Percentiles rank a stretch among this genome's conserved stretches.
phyloP scores from a whole-genome alignment of 208 protist genomes.

The Trypanosoma mega region DNA sequence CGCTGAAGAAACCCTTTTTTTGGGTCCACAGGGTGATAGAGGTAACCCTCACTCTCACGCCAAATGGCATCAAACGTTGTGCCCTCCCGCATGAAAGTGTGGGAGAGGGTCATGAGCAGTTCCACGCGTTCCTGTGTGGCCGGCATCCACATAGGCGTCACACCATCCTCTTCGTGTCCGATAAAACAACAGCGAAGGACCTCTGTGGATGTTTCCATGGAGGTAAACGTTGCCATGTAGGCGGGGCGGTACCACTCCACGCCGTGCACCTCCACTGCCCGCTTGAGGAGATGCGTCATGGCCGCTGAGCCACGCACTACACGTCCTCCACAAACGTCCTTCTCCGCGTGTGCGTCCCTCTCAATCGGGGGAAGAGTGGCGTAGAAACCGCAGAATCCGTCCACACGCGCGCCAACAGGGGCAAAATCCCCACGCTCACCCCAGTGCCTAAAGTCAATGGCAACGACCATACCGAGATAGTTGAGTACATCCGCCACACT shows the following conservation, averaged over 20 bases:
- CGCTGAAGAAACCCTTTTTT: slow-evolving; percentile 45
- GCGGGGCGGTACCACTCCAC: slow-evolving; percentile 62
- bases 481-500: slow-evolving; percentile 44
- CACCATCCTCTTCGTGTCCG: slow-evolving; percentile 43
- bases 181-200: slow-evolving; percentile 57
- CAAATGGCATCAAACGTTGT: slow-evolving; percentile 63
- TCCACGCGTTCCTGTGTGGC: slow-evolving; percentile 51
- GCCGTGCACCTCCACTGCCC: slow-evolving; percentile 53
- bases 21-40: slow-evolving; percentile 35
- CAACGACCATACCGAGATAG: slow-evolving; percentile 78
- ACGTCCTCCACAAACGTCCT: background rate
- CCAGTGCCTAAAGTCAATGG: slow-evolving; percentile 89
- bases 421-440: slow-evolving; percentile 28
- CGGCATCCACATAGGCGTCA: slow-evolving; percentile 76
- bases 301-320: slow-evolving; percentile 74
- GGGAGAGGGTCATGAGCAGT: slow-evolving; percentile 54
- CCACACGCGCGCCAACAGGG: slow-evolving; percentile 40
- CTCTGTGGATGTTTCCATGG: slow-evolving; percentile 31
- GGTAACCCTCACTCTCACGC: slow-evolving; percentile 32
- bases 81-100: slow-evolving; percentile 16
- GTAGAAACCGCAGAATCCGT: slow-evolving; percentile 59
- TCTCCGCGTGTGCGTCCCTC: background rate
- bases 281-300: slow-evolving; percentile 69
- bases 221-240: slow-evolving; percentile 40
- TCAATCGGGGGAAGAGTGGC: background rate